Evolutionary conservation across 2,329 filamentous ascomycete species (phyloP), one percentile per base, ranked within the genome.

Genomic region (Phialophora expanda): DNA sequence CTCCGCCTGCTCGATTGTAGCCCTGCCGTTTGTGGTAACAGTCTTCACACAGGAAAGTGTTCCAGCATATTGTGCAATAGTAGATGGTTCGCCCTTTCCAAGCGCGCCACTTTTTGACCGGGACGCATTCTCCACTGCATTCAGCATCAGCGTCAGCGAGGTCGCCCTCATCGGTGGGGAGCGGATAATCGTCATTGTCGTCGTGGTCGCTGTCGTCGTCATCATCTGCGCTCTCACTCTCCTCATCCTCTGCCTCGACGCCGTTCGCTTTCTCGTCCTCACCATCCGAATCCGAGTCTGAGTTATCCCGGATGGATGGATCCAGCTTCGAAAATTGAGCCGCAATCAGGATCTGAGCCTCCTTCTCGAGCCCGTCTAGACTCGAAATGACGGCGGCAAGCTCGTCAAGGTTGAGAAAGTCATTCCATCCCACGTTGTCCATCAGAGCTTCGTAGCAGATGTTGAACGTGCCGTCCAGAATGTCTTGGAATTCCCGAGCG

Each of bases 351-450:
- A 61, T 61, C 26, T 48, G 44, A 11, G 58, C 44, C 26, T 61
- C 58, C 34, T 41, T 61, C 26, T 61, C 58, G 9, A 61, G 32
- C 6, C 58, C 57, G 14, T 41, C 34, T 26, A 61, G 34, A 17
- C 1, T 53, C 8, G 26, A 53, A 22, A 61, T 12, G 17, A 61
- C 48, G 26, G n/a, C 28, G 14, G 46, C 44, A 38, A 61, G 44
- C 24, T 32, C 22, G n/a, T n/a, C 26, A 1, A 61, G 44, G 48
- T 61, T 61, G 14, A 24, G 28, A 14, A 14, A 38, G 30, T 61
- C 58, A 30, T 61, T 61, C 58, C 58, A 61, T 17, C 48, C 58
- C 24, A 61, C 58, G 26, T 30, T 41, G 48, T 61, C 58, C 7
- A 17, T 54, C 26, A 61, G 22, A 12, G 26, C 44, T 6, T 61